These are phyloP conservation scores for Rhododendron kiyosumense DNA, from an alignment of 148 eudicot species.

Conservation along the genomic window DNA sequence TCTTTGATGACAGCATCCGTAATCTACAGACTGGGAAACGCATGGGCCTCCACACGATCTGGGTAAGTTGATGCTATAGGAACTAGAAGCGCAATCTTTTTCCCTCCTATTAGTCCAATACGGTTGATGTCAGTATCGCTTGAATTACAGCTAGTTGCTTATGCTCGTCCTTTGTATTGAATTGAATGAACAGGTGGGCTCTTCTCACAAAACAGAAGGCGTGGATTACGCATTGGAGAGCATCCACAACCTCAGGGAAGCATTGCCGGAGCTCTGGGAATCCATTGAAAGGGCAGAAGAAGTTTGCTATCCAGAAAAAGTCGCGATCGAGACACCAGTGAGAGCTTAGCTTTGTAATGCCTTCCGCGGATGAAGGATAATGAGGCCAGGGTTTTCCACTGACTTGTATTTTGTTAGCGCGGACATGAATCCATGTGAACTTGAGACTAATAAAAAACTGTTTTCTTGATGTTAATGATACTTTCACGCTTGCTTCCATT, in stretches of 20 bases:
- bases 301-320: constrained; percentile 34
- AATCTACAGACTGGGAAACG: constrained; percentile 58
- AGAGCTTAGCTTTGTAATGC: constrained; percentile 32
- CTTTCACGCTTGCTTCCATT: background rate
- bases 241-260: constrained; percentile 88
- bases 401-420: background rate
- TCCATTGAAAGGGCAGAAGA: constrained; percentile 39
- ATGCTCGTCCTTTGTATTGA: too few relatives aligned
- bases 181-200: constrained; percentile 52
- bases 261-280: constrained; percentile 75
- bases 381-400: background rate
- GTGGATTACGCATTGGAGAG: constrained; percentile 80
- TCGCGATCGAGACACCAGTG: constrained; percentile 50
- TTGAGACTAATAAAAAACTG: background rate
- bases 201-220: constrained; percentile 48
- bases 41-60: constrained; percentile 65
- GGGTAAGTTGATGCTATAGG: constrained; percentile 44
- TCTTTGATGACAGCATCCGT: constrained; percentile 84
- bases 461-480: background rate
- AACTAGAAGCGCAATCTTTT: background rate
- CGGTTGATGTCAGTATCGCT: background rate
- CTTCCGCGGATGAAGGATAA: background rate
- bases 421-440: background rate
- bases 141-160: background rate
- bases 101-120: background rate